Evolutionary conservation across 805 yeast genomes (phyloP), one percentile per base, ranked within the genome.

Genomic region (Candida coleopterorum): DNA sequence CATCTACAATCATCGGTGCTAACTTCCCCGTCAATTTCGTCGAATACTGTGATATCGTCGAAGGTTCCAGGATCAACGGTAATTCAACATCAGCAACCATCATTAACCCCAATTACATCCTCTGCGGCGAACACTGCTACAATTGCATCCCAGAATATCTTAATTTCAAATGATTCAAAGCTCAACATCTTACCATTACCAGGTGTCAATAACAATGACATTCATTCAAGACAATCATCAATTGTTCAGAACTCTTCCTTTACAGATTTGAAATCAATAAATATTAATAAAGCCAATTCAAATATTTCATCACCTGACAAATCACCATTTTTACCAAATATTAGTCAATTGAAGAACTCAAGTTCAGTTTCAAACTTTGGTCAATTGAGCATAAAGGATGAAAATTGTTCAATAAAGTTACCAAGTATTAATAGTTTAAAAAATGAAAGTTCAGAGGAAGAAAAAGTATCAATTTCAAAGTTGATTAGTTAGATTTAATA

Each of bases 1-100:
- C n/a, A n/a, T n/a, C n/a, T n/a, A n/a, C 49, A 38, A 25, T 37
- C 55, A 49, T 42, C 55, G 43, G 40, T 58, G 11, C 15, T 21
- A 49, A 34, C 42, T 38, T 18, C 42, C 34, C 15, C 45, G 33
- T 29, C 44, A 38, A 30, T 40, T 39, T 25, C 33, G 15, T 9
- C 4, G 5, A 8, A 5, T 4, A 15, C 12, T 7, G 10, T n/a
- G 8, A 15, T 24, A 6, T 17, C 37, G 28, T 18, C 14, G n/a
- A 12, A 29, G n/a, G 21, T 25, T n/a, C 34, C 15, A 22, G 34
- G 17, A 8, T 47, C 36, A 18, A 9, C 29, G 5, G 14, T 35
- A 29, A 25, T 30, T 21, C 40, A 26, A 35, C 37, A 29, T 21
- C 40, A 26, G 32, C 37, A 29, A 32, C 32, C 43, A 7, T 32